Conservation (phyloP, 2,329 filamentous ascomycete genomes). For the Cyanodermella asteris region DNA sequence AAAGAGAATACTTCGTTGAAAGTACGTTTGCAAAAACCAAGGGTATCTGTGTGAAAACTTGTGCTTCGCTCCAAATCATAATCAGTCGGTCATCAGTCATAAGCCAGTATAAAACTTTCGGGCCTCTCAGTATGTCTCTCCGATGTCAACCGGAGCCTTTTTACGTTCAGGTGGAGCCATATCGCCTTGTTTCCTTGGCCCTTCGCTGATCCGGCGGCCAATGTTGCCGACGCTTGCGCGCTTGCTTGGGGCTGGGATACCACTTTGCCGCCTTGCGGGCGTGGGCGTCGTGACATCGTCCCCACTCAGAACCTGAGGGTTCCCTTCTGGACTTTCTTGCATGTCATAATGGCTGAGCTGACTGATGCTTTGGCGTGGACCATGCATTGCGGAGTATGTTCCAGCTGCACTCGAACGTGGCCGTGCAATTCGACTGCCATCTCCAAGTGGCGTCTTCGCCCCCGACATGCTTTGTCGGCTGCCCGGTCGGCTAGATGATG, state of each 20-base stretch:
- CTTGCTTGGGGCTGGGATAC: constrained; percentile 2
- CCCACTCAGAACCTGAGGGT: constrained; percentile 15
- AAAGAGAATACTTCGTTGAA: no score
- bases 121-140: no score
- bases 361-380: constrained; percentile 37
- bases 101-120: no score
- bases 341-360: constrained; percentile 5
- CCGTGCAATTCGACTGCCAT: constrained; percentile 30
- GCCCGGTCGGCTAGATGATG: constrained; percentile 10
- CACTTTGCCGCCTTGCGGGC: constrained; percentile 13
- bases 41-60: no score
- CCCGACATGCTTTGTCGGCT: constrained; percentile 24
- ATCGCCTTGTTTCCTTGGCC: constrained; percentile 16
- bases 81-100: no score
- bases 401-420: constrained; percentile 51
- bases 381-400: constrained; percentile 18
- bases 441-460: constrained; percentile 40
- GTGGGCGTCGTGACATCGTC: constrained; percentile 24
- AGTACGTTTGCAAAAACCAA: no score
- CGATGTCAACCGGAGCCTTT: no score
- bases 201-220: constrained; percentile 16
- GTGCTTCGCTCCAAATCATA: no score
- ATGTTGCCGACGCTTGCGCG: constrained; percentile 5
- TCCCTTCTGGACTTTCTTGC: no score
- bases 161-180: constrained; percentile 23